These are phyloP conservation scores for Psophocarpus tetragonolobus DNA, from an alignment of 306 rosid species.

Conservation along the genomic window DNA sequence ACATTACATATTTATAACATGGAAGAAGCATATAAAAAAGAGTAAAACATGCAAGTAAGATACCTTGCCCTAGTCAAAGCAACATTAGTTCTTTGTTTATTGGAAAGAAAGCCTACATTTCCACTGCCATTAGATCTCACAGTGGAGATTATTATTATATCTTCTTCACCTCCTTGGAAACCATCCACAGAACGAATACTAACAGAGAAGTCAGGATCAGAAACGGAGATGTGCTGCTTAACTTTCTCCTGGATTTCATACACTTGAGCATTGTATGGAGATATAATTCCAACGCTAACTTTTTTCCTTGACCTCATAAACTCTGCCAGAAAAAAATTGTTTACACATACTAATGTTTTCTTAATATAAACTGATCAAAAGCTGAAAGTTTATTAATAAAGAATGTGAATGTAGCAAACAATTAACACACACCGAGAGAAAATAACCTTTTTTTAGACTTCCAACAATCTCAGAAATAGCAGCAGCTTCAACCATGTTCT, in stretches of 20 bases:
- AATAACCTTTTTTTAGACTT: slow-evolving; percentile 50
- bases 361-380: neutral
- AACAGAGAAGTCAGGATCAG: neutral
- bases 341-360: too few relatives aligned
- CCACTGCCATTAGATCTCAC: neutral
- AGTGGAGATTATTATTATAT: neutral
- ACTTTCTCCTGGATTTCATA: neutral
- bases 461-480: slow-evolving; percentile 46
- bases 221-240: neutral
- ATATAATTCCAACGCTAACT: neutral
- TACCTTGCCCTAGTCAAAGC: neutral
- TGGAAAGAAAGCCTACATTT: neutral
- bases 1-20: neutral
- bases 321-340: neutral
- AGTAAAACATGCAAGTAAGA: neutral
- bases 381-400: neutral
- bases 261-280: neutral
- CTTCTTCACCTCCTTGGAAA: neutral
- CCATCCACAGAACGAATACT: neutral
- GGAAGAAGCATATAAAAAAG: neutral
- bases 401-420: neutral
- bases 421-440: neutral
- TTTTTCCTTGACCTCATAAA: neutral
- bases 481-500: slow-evolving; percentile 56
- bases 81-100: neutral